Percentiles rank a stretch among this genome's conserved stretches.
Evolutionary conservation across 345 rosid genomes (phyloP).

Genomic region (Nasturtium officinale): DNA sequence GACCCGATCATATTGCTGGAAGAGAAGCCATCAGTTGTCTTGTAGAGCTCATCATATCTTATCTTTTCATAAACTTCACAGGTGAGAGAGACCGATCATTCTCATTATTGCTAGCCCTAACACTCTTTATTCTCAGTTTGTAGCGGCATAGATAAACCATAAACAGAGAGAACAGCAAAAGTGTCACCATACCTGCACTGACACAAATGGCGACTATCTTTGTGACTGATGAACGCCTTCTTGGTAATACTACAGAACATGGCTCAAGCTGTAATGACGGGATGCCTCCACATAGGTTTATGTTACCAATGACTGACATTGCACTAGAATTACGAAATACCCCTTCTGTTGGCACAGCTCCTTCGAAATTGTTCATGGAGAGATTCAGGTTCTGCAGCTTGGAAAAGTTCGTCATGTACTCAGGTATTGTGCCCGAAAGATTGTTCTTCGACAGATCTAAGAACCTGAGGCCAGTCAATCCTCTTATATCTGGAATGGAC

Average conservation of each 20-base stretch:
- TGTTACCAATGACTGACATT: slow-evolving; percentile 16
- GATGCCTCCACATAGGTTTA: slow-evolving; percentile 33
- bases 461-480: background rate
- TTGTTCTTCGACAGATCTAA: slow-evolving; percentile 33
- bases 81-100: background rate
- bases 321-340: slow-evolving; percentile 7
- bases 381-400: slow-evolving; percentile 28
- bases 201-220: slow-evolving; percentile 24
- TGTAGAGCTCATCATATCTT: slow-evolving; percentile 35
- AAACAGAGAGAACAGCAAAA: slow-evolving; percentile 40
- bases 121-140: slow-evolving; percentile 10
- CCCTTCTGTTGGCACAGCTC: slow-evolving; percentile 32
- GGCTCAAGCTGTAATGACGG: slow-evolving; percentile 9
- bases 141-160: slow-evolving; percentile 34
- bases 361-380: slow-evolving; percentile 28
- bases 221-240: slow-evolving; percentile 11
- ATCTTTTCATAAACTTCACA: slow-evolving; percentile 13
- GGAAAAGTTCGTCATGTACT: slow-evolving; percentile 22
- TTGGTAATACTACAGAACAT: background rate
- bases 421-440: slow-evolving; percentile 33
- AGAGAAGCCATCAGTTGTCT: slow-evolving; percentile 40
- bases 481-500: slow-evolving; percentile 13
- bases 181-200: background rate
- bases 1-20: slow-evolving; percentile 32
- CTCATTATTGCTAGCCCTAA: background rate